Percentiles rank a stretch among this genome's conserved stretches.
These are phyloP conservation scores for Populus pruinosa DNA, from an alignment of 345 rosid species.

Conservation along the genomic window DNA sequence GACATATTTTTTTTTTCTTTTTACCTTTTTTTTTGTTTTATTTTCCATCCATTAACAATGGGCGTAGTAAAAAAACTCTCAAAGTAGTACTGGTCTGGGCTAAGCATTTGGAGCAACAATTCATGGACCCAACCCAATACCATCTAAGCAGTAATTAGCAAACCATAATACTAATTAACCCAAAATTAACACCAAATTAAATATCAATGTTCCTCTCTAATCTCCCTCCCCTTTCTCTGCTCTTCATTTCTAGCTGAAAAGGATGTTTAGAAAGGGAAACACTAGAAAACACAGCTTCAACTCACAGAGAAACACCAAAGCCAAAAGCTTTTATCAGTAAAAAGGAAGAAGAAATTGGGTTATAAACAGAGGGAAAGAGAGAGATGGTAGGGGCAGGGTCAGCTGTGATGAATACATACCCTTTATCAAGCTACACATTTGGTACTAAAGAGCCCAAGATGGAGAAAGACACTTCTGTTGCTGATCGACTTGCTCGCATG, in stretches of 20 bases:
- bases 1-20: too few relatives aligned
- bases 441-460: conserved; percentile 96
- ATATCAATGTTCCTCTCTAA: background rate
- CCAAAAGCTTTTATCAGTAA: background rate
- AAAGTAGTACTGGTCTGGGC: background rate
- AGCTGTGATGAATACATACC: conserved; percentile 82
- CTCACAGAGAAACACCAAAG: background rate
- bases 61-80: background rate
- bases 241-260: background rate
- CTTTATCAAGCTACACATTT: conserved; percentile 88
- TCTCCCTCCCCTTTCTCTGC: background rate
- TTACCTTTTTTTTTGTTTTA: too few relatives aligned
- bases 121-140: background rate
- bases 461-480: conserved; percentile 92
- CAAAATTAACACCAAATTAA: background rate
- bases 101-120: background rate
- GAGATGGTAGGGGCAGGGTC: conserved; percentile 57
- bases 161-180: background rate
- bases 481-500: conserved; percentile 98
- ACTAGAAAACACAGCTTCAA: background rate
- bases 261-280: background rate
- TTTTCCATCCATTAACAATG: background rate
- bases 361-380: background rate
- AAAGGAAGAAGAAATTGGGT: background rate
- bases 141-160: background rate